These are phyloP conservation scores for Malbranchea cinnamomea DNA, from an alignment of 2,329 filamentous ascomycete genomes.

Conservation along the genomic window DNA sequence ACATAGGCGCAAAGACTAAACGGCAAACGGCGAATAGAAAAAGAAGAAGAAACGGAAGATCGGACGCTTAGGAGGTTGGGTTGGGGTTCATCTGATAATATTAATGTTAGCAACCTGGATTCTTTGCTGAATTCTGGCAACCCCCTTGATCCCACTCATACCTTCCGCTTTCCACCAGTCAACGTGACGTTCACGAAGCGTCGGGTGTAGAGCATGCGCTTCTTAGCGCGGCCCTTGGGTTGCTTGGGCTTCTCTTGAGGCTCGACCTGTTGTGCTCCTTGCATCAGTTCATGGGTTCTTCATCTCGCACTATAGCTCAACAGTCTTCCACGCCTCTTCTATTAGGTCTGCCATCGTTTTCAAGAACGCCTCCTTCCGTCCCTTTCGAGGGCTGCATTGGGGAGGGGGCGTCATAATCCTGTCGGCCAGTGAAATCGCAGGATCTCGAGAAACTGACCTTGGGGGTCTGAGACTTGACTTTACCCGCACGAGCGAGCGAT, in stretches of 20 bases:
- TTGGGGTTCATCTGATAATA: slow-evolving; percentile 65
- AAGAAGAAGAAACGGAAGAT: neutral
- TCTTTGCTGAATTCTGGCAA: slow-evolving; percentile 3
- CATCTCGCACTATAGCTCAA: too few relatives aligned
- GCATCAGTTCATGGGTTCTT: neutral
- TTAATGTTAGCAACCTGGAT: neutral
- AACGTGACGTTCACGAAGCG: slow-evolving; percentile 97
- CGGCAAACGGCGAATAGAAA: slow-evolving; percentile 3
- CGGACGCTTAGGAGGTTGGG: slow-evolving; percentile 48
- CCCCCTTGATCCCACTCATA: slow-evolving; percentile 35
- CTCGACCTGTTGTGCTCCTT: slow-evolving; percentile 48
- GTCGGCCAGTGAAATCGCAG: neutral
- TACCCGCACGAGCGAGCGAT: slow-evolving; percentile 77
- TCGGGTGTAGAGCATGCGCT: slow-evolving; percentile 90
- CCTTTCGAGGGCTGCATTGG: too few relatives aligned
- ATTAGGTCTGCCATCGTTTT: too few relatives aligned
- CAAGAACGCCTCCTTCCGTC: too few relatives aligned
- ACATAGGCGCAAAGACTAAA: too few relatives aligned
- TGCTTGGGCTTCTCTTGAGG: slow-evolving; percentile 90
- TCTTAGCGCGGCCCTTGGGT: slow-evolving; percentile 94
- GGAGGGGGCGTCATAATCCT: too few relatives aligned
- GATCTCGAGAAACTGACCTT: slow-evolving; percentile 16
- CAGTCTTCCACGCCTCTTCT: neutral
- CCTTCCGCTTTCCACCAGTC: slow-evolving; percentile 97
- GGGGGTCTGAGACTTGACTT: slow-evolving; percentile 75